Conservation (phyloP, 352 stramenopile genomes). For the Globisporangium echinulatum region DNA sequence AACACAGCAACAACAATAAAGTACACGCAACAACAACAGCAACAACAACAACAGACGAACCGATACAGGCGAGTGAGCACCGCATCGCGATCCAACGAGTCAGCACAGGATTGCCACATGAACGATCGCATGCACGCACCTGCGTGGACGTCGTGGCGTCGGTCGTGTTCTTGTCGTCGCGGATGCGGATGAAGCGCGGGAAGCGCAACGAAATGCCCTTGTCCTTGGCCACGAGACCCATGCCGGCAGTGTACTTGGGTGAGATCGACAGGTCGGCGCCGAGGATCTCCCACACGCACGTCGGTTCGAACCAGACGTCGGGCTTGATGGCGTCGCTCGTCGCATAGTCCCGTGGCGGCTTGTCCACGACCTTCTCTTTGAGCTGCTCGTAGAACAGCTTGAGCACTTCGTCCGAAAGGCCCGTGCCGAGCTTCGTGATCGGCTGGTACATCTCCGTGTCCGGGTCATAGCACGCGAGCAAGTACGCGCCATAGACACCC, state of each 20-base stretch:
- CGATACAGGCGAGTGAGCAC: neutral
- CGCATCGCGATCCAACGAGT: neutral
- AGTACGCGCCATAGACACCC: slow-evolving; percentile 96
- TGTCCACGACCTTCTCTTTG: slow-evolving; percentile 74
- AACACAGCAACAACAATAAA: neutral
- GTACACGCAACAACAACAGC: slow-evolving; percentile 1
- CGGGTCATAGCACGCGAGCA: slow-evolving; percentile 97
- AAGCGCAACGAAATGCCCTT: slow-evolving; percentile 98
- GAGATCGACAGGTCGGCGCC: slow-evolving; percentile 98
- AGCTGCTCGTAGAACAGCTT: slow-evolving; percentile 85
- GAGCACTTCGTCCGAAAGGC: slow-evolving; percentile 98
- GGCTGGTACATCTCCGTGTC: slow-evolving; percentile 97
- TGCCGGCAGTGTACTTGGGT: slow-evolving; percentile 95
- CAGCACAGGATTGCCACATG: neutral
- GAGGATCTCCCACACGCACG: slow-evolving; percentile 97
- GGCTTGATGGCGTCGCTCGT: slow-evolving; percentile 86
- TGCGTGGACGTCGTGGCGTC: slow-evolving; percentile 95
- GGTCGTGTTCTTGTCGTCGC: slow-evolving; percentile 96
- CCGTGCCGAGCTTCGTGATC: slow-evolving; percentile 98
- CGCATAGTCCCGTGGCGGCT: slow-evolving; percentile 90
- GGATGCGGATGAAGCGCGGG: slow-evolving; percentile 96
- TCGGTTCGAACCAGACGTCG: slow-evolving; percentile 95
- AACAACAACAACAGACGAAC: slow-evolving; percentile 2
- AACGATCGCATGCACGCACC: slow-evolving; percentile 39
- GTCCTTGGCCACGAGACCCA: slow-evolving; percentile 85